Evolutionary conservation across 148 eudicot species (phyloP).

Genomic region (Rhododendron ferrugineum): DNA sequence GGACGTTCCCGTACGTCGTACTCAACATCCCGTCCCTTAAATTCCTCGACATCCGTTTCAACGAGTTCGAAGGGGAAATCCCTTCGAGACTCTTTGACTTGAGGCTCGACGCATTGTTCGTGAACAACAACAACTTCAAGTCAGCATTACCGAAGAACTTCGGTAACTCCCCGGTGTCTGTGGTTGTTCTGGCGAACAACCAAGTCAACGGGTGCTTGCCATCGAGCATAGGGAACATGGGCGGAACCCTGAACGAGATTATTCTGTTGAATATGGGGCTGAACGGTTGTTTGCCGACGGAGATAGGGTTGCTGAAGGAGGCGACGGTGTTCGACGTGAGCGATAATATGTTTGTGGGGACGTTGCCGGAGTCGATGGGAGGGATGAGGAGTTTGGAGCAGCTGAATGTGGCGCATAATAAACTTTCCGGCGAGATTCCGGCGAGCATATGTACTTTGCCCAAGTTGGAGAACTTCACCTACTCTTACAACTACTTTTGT

Average conservation of each 20-base stretch:
- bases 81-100: conserved; percentile 44
- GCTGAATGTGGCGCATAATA: conserved; percentile 54
- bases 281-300: conserved; percentile 47
- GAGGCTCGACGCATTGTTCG: conserved; percentile 60
- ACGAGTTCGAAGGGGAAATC: conserved; percentile 40
- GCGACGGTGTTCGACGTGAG: conserved; percentile 63
- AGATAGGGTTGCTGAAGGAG: conserved; percentile 33
- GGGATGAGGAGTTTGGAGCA: conserved; percentile 56
- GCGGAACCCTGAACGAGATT: conserved; percentile 41
- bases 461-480: conserved; percentile 56
- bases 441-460: conserved; percentile 57
- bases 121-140: conserved; percentile 55
- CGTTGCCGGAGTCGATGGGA: conserved; percentile 45
- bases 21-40: conserved; percentile 30
- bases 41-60: conserved; percentile 63
- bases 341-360: conserved; percentile 40
- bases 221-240: conserved; percentile 42
- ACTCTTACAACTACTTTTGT: conserved; percentile 48
- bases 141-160: conserved; percentile 39
- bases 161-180: conserved; percentile 60
- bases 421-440: conserved; percentile 53
- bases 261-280: conserved; percentile 39
- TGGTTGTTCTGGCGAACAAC: conserved; percentile 55
- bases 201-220: conserved; percentile 65
- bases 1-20: conserved; percentile 47